Evolutionary conservation across 768 basidiomycete species (phyloP).

Genomic region (Strobilomyces dryophilus): DNA sequence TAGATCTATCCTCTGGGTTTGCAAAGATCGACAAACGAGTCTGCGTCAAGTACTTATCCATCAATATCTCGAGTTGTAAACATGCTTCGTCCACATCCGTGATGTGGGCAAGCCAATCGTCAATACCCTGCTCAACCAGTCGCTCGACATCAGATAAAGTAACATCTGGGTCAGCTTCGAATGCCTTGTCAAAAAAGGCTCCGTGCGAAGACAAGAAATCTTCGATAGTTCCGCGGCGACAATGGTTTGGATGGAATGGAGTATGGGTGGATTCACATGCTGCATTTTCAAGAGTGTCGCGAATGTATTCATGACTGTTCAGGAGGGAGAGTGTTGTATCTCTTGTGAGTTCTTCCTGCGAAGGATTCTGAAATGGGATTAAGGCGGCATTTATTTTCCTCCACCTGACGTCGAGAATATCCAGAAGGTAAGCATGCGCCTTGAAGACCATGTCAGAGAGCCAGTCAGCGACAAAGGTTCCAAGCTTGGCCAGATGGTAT

Average conservation of each 20-base stretch:
- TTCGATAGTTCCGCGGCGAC: constrained; percentile 5
- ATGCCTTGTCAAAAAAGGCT: constrained; percentile 4
- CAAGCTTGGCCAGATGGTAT: background rate
- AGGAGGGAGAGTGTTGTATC: constrained; percentile 35
- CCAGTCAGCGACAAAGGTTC: background rate
- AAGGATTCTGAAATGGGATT: background rate
- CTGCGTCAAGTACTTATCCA: constrained; percentile 22
- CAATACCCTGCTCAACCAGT: constrained; percentile 21
- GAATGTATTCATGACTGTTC: background rate
- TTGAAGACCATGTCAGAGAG: background rate
- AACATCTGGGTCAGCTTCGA: constrained; percentile 5
- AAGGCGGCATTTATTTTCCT: constrained; percentile 18
- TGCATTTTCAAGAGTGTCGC: constrained; percentile 7
- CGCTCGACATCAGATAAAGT: constrained; percentile 37
- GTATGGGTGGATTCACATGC: background rate
- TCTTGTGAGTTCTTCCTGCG: background rate
- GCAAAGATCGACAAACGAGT: background rate
- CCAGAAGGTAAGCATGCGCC: background rate
- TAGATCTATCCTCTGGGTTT: constrained; percentile 33
- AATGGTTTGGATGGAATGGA: constrained; percentile 1
- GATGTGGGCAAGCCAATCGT: background rate
- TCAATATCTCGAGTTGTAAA: constrained; percentile 16
- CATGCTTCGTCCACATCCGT: constrained; percentile 7
- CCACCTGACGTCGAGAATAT: constrained; percentile 33
- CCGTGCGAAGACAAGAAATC: constrained; percentile 15